These are phyloP conservation scores for Hymenochaete sp. DNA, from an alignment of 1,284 basidiomycete genomes.

Conservation along the genomic window DNA sequence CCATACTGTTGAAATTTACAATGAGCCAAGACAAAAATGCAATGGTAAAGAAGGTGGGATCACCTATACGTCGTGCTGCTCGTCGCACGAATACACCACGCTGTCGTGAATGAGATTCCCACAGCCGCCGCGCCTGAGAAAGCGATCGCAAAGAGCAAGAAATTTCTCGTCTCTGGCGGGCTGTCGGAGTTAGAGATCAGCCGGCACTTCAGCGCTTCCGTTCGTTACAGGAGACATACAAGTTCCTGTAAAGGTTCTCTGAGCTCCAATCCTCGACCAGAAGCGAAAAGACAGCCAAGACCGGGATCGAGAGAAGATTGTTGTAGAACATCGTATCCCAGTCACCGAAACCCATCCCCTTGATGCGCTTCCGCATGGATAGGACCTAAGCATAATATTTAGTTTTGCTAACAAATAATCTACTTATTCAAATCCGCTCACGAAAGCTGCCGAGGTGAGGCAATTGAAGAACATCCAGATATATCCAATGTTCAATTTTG, in stretches of 20 bases:
- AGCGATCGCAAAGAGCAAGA: constrained; percentile 82
- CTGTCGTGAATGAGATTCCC: constrained; percentile 96
- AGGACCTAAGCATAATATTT: constrained; percentile 52
- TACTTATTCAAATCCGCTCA: constrained; percentile 36
- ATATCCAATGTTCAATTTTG: constrained; percentile 76
- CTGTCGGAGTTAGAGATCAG: constrained; percentile 32
- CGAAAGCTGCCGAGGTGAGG: constrained; percentile 85
- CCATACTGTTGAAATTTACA: constrained; percentile 63
- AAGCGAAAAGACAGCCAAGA: constrained; percentile 78
- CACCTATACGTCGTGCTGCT: constrained; percentile 96
- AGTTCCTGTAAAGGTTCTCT: constrained; percentile 75
- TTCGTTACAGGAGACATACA: constrained; percentile 39
- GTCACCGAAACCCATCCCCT: constrained; percentile 95
- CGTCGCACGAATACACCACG: constrained; percentile 96
- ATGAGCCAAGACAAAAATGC: constrained; percentile 3
- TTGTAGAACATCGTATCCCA: constrained; percentile 99
- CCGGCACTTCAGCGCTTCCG: background rate
- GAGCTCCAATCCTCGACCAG: constrained; percentile 87
- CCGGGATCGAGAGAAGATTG: constrained; percentile 91
- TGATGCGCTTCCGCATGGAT: constrained; percentile 96
- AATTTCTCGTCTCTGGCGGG: constrained; percentile 72
- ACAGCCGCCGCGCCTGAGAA: constrained; percentile 97
- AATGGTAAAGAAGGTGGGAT: constrained; percentile 11
- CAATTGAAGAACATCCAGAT: constrained; percentile 97
- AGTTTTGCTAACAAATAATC: constrained; percentile 1